Evolutionary conservation across 208 protist species (phyloP).

Genomic region (Acanthamoeba triangularis): DNA sequence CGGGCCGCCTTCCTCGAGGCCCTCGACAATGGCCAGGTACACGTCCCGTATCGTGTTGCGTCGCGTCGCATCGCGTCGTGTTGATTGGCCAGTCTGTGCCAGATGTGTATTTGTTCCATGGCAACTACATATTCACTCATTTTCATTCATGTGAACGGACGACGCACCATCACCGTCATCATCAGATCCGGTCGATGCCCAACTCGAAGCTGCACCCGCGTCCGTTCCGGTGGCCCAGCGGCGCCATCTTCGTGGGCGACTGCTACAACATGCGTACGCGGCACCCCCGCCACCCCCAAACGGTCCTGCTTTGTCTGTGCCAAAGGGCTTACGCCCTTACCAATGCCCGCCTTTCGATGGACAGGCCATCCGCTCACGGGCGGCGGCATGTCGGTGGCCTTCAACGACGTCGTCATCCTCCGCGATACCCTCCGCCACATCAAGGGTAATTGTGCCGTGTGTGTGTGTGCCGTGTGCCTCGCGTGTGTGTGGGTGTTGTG

Average conservation of each 20-base stretch:
- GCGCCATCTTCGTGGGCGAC: conserved; percentile 95
- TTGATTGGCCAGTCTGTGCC: too few relatives aligned
- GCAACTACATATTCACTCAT: too few relatives aligned
- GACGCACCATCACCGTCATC: background rate
- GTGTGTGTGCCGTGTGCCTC: background rate
- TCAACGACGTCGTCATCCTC: conserved; percentile 87
- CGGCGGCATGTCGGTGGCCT: conserved; percentile 91
- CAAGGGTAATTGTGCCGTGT: too few relatives aligned
- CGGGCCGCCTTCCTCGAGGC: conserved; percentile 90
- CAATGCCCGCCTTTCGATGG: background rate
- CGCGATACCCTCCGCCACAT: conserved; percentile 79
- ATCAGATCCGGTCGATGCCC: conserved; percentile 88
- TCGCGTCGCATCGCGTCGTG: too few relatives aligned
- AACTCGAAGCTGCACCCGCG: conserved; percentile 93
- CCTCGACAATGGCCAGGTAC: conserved; percentile 80
- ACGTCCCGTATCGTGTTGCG: too few relatives aligned
- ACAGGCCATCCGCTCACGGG: background rate
- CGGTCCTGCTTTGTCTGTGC: conserved; percentile 94
- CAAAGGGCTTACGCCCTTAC: background rate
- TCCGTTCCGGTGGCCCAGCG: conserved; percentile 93
- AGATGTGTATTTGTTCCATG: too few relatives aligned
- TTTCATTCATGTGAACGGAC: background rate
- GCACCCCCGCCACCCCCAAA: conserved; percentile 95
- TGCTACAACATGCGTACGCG: conserved; percentile 93
- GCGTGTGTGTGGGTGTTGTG: too few relatives aligned